phyloP scores from a whole-genome alignment of 2,329 filamentous ascomycete genomes.

The Aureobasidium sp. region DNA sequence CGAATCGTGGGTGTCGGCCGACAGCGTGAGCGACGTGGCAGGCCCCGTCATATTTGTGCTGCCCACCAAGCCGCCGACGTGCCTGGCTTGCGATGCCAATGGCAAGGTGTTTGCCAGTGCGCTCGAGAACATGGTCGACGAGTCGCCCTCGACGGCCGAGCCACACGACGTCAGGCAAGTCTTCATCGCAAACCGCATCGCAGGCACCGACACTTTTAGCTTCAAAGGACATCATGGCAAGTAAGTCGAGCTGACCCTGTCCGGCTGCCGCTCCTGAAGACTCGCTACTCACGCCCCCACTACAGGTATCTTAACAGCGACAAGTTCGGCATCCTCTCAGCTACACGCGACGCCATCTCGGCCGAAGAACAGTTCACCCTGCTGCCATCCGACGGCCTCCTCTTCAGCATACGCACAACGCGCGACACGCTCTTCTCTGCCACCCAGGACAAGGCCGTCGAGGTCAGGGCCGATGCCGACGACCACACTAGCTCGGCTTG shows the following conservation, averaged over 20 bases:
- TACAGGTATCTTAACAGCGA: constrained; percentile 75
- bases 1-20: constrained; percentile 87
- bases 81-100: constrained; percentile 74
- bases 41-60: constrained; percentile 79
- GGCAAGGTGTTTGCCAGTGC: constrained; percentile 76
- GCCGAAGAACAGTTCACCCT: constrained; percentile 70
- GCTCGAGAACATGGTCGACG: constrained; percentile 83
- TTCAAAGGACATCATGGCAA: constrained; percentile 87
- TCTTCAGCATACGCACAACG: constrained; percentile 64
- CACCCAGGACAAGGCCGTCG: constrained; percentile 35
- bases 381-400: not conserved
- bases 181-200: constrained; percentile 79
- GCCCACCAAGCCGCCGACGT: constrained; percentile 62
- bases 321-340: constrained; percentile 68
- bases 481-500: constrained; percentile 59
- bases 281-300: not conserved
- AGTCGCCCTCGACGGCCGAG: constrained; percentile 73
- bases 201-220: constrained; percentile 67
- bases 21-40: constrained; percentile 60
- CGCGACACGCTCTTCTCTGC: constrained; percentile 62
- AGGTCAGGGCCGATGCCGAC: constrained; percentile 65
- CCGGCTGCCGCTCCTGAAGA: not conserved
- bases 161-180: constrained; percentile 94
- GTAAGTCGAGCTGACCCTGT: constrained; percentile 32
- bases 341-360: constrained; percentile 71